These are phyloP conservation scores for Xerophyta viscosa DNA, from an alignment of 106 monocot genomes.

Conservation along the genomic window DNA sequence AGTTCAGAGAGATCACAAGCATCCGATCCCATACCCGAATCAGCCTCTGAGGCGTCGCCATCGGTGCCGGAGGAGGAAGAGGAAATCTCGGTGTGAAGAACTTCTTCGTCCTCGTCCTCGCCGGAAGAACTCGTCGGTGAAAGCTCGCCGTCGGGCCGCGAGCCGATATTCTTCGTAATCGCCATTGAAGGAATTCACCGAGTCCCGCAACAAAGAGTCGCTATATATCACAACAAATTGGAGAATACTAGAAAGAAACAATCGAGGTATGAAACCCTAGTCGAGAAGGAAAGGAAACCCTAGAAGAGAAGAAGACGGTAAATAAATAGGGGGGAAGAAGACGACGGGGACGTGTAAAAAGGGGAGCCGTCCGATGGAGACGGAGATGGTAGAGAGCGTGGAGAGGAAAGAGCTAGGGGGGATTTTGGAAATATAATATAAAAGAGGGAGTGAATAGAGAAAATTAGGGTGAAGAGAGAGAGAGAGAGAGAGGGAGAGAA, in stretches of 20 bases:
- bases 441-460: slow-evolving; percentile 2
- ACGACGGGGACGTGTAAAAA: slow-evolving; percentile 54
- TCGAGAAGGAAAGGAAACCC: slow-evolving; percentile 5
- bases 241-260: slow-evolving; percentile 10
- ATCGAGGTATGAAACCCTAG: slow-evolving; percentile 11
- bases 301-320: not conserved
- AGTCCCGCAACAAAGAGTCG: slow-evolving; percentile 1
- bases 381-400: slow-evolving; percentile 13
- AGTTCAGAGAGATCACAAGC: slow-evolving; percentile 48
- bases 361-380: slow-evolving; percentile 44
- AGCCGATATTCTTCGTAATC: slow-evolving; percentile 33
- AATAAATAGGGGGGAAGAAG: slow-evolving; percentile 29
- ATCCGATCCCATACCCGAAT: slow-evolving; percentile 72
- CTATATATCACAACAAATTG: not conserved
- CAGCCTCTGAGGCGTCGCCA: slow-evolving; percentile 18
- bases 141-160: slow-evolving; percentile 23
- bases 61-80: slow-evolving; percentile 5
- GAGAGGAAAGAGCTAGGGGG: slow-evolving; percentile 11
- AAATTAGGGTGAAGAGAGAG: slow-evolving; percentile 5
- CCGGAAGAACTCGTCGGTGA: slow-evolving; percentile 14
- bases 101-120: slow-evolving; percentile 23
- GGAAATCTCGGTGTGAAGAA: slow-evolving; percentile 7
- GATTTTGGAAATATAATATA: slow-evolving; percentile 2
- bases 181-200: slow-evolving; percentile 27
- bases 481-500: slow-evolving; percentile 12